Evolutionary conservation across 2,329 filamentous ascomycete genomes (phyloP), one percentile per base, ranked within the genome.

Genomic region (Amesomyces nigricolor): DNA sequence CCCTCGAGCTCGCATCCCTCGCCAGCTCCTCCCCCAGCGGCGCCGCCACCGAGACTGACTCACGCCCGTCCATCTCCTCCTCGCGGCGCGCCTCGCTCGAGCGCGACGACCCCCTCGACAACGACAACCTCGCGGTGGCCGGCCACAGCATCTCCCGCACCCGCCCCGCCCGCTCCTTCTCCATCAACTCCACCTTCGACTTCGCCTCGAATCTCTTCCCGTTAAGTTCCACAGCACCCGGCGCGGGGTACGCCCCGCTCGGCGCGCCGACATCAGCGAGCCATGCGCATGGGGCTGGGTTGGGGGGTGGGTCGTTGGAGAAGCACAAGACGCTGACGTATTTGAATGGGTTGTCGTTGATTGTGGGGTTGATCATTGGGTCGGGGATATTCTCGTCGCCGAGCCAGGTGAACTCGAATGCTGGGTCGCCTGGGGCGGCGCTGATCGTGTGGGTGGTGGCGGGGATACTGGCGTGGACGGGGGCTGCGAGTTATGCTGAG

Each of bases 331-430:
- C 89, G 13, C 74, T 99, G 71, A 97, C 94, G 29, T 97, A 92
- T 68, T 69, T 97, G 46, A 99, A 99, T 70, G 94, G 94, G 0
- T 72, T 99, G 56, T 95, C 90, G 22, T 77, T 99, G 56, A 88
- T 99, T 48, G 82, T 97, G 47, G 92, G 94, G 1, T 73, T 99
- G 61, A 95, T 97, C 63, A 97, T 99, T 67, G 94, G 94, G 3
- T 95, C 89, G 22, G 94, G 92, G 13, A 96, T 99, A 66, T 99
- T 97, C 73, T 95, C 90, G 3, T 95, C 90, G 19, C 92, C 92
- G 0, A 91, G 89, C 53, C 89, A 95, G 68, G 92, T 99, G 65
- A 96, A 94, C 71, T 81, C 82, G 53, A 95, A 95, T 68, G 90
- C 89, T 37, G 94, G 92, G 9, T 96, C 91, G 29, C 89, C 91